Conservation (phyloP, 192 early-diverging fungal species). For the Entomortierella chlamydospora region DNA sequence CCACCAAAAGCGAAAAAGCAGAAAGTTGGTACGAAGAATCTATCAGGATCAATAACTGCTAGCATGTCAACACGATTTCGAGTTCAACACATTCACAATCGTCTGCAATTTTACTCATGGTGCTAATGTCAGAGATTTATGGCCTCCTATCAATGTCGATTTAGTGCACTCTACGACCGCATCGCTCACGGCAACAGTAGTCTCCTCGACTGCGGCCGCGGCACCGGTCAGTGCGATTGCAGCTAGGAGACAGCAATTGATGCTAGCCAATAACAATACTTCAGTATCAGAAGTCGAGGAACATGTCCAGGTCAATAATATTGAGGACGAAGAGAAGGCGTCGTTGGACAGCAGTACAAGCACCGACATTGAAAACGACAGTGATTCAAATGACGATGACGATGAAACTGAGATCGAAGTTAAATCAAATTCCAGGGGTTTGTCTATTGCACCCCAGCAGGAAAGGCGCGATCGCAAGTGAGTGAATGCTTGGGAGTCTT, state of each 20-base stretch:
- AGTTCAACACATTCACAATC: too few species aligned
- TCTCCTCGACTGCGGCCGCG: constrained; percentile 2
- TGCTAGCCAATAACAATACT: background rate
- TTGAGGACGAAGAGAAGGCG: constrained; percentile 32
- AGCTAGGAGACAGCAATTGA: constrained; percentile 23
- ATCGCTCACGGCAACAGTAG: background rate
- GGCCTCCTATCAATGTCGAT: background rate
- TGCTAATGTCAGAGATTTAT: too few species aligned
- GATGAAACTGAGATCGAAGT: background rate
- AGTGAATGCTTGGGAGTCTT: background rate
- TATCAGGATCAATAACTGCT: background rate
- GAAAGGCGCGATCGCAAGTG: constrained; percentile 45
- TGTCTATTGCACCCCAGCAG: background rate
- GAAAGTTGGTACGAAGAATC: constrained; percentile 22
- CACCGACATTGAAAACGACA: constrained; percentile 12
- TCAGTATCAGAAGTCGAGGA: constrained; percentile 23
- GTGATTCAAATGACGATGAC: constrained; percentile 9
- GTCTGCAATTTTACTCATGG: background rate
- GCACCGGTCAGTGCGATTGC: constrained; percentile 44
- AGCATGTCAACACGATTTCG: too few species aligned
- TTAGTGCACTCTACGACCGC: constrained; percentile 1
- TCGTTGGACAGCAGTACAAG: constrained; percentile 24
- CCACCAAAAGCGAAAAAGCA: constrained; percentile 47
- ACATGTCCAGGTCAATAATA: constrained; percentile 22
- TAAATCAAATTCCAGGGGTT: background rate